Evolutionary conservation across 2,329 filamentous ascomycete genomes (phyloP).

Genomic region (Scopulariopsis brevicaulis): DNA sequence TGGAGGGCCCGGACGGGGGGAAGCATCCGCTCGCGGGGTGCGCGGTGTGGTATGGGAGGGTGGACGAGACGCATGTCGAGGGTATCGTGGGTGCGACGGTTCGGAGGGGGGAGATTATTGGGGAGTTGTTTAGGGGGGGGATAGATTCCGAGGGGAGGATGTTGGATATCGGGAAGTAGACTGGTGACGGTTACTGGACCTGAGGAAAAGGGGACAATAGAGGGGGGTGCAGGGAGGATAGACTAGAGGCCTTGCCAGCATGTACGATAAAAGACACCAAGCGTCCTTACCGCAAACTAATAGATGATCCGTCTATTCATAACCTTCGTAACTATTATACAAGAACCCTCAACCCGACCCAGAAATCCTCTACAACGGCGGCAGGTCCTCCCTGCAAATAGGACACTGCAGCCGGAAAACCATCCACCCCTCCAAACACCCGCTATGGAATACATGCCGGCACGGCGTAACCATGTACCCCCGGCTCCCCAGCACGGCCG

Average conservation of each 20-base stretch:
- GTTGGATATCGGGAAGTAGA: not conserved
- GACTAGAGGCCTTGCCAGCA: too few relatives aligned
- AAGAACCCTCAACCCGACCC: not conserved
- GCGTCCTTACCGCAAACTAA: not conserved
- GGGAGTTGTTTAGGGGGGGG: constrained; percentile 61
- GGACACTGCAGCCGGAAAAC: constrained; percentile 85
- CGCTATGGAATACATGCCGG: constrained; percentile 87
- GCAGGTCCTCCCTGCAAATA: constrained; percentile 83
- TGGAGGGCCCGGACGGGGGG: constrained; percentile 13
- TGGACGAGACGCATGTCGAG: constrained; percentile 65
- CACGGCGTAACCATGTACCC: constrained; percentile 97
- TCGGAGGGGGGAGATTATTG: constrained; percentile 52
- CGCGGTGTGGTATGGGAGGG: constrained; percentile 74
- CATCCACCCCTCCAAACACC: constrained; percentile 94
- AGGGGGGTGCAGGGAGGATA: too few relatives aligned
- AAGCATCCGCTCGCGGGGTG: constrained; percentile 55
- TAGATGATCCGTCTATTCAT: not conserved
- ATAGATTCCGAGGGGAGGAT: constrained; percentile 45
- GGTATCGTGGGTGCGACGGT: constrained; percentile 66
- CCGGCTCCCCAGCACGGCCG: constrained; percentile 65
- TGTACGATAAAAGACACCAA: too few relatives aligned
- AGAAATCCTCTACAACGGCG: constrained; percentile 51
- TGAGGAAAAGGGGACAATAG: too few relatives aligned
- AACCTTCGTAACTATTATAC: not conserved
- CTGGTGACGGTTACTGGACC: too few relatives aligned